Percentiles rank a stretch among this genome's conserved stretches.
Conservation (phyloP, 2,329 filamentous ascomycete genomes). For the Penicillium aurantiogriseum region DNA sequence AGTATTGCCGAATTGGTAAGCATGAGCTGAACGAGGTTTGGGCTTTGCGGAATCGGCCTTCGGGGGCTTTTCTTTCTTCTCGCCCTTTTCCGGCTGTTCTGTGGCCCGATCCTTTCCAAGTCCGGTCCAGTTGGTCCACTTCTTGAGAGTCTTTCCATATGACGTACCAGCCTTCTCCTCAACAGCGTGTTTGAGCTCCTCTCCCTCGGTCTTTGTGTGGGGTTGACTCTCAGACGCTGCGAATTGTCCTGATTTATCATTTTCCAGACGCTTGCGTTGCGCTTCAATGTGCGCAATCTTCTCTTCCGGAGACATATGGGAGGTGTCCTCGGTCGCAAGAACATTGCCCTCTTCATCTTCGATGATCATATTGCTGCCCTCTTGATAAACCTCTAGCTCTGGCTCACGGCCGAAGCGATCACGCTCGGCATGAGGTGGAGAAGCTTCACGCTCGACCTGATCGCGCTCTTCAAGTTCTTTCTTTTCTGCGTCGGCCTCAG, state of each 20-base stretch:
- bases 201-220: constrained; percentile 46
- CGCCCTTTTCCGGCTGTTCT: constrained; percentile 23
- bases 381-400: constrained; percentile 70
- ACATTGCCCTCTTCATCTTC: constrained; percentile 89
- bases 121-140: constrained; percentile 48
- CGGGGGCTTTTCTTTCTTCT: constrained; percentile 19
- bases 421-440: constrained; percentile 35
- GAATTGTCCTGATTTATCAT: constrained; percentile 48
- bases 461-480: constrained; percentile 30
- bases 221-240: constrained; percentile 48
- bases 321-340: constrained; percentile 60
- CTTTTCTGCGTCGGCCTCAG: constrained; percentile 22
- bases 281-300: constrained; percentile 57
- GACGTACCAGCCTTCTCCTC: constrained; percentile 37
- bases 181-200: constrained; percentile 42
- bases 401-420: constrained; percentile 37
- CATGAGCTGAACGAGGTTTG: constrained; percentile 56
- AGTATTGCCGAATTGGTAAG: constrained; percentile 68
- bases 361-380: constrained; percentile 74
- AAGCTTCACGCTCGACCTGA: constrained; percentile 38
- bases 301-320: constrained; percentile 54
- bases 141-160: constrained; percentile 45
- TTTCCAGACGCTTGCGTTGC: constrained; percentile 54
- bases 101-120: constrained; percentile 36
- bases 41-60: constrained; percentile 24